phyloP scores from a whole-genome alignment of 768 basidiomycete species.

The Chiua virens region DNA sequence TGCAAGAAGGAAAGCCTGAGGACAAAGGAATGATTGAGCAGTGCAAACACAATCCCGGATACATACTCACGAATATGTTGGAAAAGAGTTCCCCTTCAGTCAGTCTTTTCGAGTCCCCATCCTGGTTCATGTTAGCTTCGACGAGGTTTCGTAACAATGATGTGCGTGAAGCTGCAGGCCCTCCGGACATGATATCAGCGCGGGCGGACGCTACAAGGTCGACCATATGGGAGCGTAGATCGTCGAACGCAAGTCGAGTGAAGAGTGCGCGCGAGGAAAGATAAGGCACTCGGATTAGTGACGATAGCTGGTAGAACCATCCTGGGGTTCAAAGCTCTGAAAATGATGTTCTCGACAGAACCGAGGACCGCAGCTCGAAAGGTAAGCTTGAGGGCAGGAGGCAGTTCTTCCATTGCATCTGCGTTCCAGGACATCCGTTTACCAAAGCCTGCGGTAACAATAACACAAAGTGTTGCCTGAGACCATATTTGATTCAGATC shows the following conservation, averaged over 20 bases:
- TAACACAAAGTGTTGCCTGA: slow-evolving; percentile 39
- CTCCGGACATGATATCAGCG: slow-evolving; percentile 32
- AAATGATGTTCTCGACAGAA: slow-evolving; percentile 22
- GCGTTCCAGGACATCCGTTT: slow-evolving; percentile 34
- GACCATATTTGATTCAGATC: neutral
- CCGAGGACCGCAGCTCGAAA: slow-evolving; percentile 37
- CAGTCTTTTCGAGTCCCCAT: slow-evolving; percentile 30
- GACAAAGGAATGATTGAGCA: neutral
- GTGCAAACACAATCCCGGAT: neutral
- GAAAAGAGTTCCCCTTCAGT: slow-evolving; percentile 49
- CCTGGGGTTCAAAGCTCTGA: slow-evolving; percentile 34
- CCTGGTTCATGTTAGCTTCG: slow-evolving; percentile 45
- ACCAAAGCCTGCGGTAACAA: slow-evolving; percentile 45
- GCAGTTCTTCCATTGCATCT: slow-evolving; percentile 25
- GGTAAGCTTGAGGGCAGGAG: slow-evolving; percentile 32
- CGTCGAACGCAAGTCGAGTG: slow-evolving; percentile 35
- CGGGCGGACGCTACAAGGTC: slow-evolving; percentile 42
- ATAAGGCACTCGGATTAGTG: slow-evolving; percentile 33
- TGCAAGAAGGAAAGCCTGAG: slow-evolving; percentile 47
- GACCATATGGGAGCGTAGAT: slow-evolving; percentile 40
- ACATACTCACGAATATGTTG: slow-evolving; percentile 44
- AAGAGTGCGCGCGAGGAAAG: slow-evolving; percentile 32
- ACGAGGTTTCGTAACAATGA: slow-evolving; percentile 47
- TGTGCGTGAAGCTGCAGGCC: slow-evolving; percentile 26
- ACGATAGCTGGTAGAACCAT: slow-evolving; percentile 29